These are phyloP conservation scores for Sphagnurus paluster DNA, from an alignment of 1,284 basidiomycete genomes.

Conservation along the genomic window DNA sequence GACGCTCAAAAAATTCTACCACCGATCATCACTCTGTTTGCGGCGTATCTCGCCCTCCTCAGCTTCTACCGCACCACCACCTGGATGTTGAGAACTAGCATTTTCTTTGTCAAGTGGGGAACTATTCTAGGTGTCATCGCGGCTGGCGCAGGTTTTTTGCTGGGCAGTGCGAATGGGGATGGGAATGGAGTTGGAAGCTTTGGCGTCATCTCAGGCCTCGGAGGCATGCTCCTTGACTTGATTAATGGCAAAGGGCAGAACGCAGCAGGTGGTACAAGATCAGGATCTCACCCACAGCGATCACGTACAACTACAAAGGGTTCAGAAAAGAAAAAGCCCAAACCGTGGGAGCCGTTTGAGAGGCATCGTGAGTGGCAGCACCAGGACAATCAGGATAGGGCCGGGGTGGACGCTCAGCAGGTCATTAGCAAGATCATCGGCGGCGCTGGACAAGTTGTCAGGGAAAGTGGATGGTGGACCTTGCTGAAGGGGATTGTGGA, in stretches of 20 bases:
- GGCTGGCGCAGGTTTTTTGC: slow-evolving; percentile 52
- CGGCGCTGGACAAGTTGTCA: slow-evolving; percentile 23
- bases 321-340: slow-evolving; percentile 39
- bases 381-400: slow-evolving; percentile 25
- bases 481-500: slow-evolving; percentile 12
- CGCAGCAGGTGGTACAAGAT: slow-evolving; percentile 28
- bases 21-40: slow-evolving; percentile 68
- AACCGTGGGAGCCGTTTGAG: slow-evolving; percentile 68
- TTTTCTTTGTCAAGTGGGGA: slow-evolving; percentile 79
- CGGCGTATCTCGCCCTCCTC: slow-evolving; percentile 70
- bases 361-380: slow-evolving; percentile 61
- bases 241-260: slow-evolving; percentile 42
- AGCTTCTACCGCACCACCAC: slow-evolving; percentile 74
- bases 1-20: slow-evolving; percentile 67
- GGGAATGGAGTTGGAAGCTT: slow-evolving; percentile 32
- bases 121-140: slow-evolving; percentile 52
- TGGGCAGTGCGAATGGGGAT: slow-evolving; percentile 34
- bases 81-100: slow-evolving; percentile 64
- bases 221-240: slow-evolving; percentile 42
- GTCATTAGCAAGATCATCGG: slow-evolving; percentile 27
- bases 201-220: slow-evolving; percentile 40
- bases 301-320: slow-evolving; percentile 26
- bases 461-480: slow-evolving; percentile 27
- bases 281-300: slow-evolving; percentile 20
- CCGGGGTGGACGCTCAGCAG: slow-evolving; percentile 22